Evolutionary conservation across 495 filamentous ascomycete genomes (phyloP).

Genomic region (Xylaria curta): DNA sequence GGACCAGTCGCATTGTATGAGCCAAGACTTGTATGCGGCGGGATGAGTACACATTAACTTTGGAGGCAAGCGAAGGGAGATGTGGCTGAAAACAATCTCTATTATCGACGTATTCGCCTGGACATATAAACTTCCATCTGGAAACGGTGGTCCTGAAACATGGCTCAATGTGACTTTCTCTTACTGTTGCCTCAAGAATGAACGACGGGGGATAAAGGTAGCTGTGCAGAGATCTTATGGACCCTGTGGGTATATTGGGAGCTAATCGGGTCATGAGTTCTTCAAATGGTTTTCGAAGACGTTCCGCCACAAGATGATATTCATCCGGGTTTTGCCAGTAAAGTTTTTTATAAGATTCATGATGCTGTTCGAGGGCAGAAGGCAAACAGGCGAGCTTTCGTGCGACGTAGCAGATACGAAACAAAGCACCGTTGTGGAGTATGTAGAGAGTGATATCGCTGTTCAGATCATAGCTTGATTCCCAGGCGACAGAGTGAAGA

Average conservation of each 20-base stretch:
- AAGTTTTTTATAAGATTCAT: not conserved
- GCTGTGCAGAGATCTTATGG: not conserved
- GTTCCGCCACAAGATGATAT: not conserved
- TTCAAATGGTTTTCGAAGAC: not conserved
- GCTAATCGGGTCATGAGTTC: not conserved
- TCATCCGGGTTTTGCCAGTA: not conserved
- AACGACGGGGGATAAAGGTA: not conserved
- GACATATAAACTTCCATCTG: not conserved
- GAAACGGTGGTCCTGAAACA: not conserved
- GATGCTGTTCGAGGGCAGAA: not conserved
- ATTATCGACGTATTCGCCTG: not conserved
- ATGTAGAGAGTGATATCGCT: not conserved
- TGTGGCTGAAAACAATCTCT: not conserved
- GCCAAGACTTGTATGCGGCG: not conserved
- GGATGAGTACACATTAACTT: not conserved
- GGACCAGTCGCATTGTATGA: not conserved
- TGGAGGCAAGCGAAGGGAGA: not conserved
- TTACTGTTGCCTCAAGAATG: not conserved
- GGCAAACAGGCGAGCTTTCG: not conserved
- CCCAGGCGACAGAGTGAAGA: not conserved
- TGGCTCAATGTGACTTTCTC: not conserved
- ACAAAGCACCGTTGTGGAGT: not conserved
- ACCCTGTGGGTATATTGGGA: not conserved
- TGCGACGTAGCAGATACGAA: not conserved
- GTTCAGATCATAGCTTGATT: not conserved